These are phyloP conservation scores for Trichoderma brevicompactum DNA, from an alignment of 2,329 filamentous ascomycete genomes.

Conservation along the genomic window DNA sequence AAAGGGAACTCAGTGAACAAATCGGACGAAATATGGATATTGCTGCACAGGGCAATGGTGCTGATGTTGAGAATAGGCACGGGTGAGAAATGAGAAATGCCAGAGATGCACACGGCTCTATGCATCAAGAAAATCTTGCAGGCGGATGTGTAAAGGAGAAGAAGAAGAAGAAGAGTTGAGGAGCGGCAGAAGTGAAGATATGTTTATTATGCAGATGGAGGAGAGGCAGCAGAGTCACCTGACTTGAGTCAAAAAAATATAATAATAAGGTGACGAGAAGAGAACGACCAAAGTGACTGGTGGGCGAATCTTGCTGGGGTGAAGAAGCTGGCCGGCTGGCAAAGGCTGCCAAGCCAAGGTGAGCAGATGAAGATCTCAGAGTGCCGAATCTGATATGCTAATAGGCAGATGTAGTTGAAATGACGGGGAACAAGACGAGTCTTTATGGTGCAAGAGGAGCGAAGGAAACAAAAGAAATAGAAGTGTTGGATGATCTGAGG, in stretches of 20 bases:
- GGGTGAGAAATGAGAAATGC: not conserved
- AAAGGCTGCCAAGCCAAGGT: constrained; percentile 3
- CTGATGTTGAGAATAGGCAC: not conserved
- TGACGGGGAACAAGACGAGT: no score
- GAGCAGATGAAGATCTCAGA: not conserved
- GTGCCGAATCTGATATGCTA: no score
- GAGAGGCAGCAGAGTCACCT: constrained; percentile 15
- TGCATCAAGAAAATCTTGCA: not conserved
- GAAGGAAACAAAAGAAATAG: not conserved
- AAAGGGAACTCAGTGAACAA: not conserved
- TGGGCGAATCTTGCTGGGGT: not conserved
- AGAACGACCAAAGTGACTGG: constrained; percentile 3
- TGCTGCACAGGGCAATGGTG: not conserved
- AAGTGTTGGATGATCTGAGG: not conserved
- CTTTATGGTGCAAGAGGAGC: no score
- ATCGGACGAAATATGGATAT: not conserved
- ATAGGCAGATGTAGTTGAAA: no score
- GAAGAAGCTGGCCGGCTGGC: not conserved
- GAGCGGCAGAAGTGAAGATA: not conserved
- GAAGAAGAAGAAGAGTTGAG: constrained; percentile 1
- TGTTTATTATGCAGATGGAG: not conserved
- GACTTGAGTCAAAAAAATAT: not conserved
- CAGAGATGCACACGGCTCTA: not conserved
- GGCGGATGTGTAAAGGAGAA: constrained; percentile 4
- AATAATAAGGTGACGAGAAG: constrained; percentile 3